Conservation (phyloP, 331 rosid species). For the Quercus lobata region DNA sequence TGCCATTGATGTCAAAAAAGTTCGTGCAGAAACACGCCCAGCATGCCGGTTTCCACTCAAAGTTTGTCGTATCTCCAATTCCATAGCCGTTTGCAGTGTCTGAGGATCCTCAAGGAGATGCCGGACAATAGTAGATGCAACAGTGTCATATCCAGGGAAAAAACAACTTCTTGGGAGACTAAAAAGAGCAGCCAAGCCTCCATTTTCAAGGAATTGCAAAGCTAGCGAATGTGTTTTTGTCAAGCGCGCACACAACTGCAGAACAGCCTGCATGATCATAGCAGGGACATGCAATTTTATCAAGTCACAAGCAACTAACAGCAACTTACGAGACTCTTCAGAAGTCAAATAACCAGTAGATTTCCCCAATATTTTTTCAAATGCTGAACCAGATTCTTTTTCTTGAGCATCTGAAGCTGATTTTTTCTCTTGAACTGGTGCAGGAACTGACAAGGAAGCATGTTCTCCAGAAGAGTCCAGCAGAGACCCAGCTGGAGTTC, state of each 20-base stretch:
- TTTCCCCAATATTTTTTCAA: constrained; percentile 81
- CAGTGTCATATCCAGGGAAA: constrained; percentile 95
- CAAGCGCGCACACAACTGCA: constrained; percentile 90
- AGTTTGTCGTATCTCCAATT: constrained; percentile 84
- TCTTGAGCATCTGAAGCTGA: constrained; percentile 34
- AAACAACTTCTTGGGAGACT: constrained; percentile 79
- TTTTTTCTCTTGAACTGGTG: constrained; percentile 39
- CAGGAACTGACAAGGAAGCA: constrained; percentile 43
- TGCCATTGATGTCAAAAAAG: constrained; percentile 86
- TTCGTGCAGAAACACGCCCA: constrained; percentile 73
- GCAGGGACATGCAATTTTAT: constrained; percentile 90
- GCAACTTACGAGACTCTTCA: constrained; percentile 73
- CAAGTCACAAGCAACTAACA: constrained; percentile 81
- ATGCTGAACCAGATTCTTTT: constrained; percentile 40
- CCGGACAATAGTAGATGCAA: constrained; percentile 92
- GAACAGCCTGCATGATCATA: constrained; percentile 95
- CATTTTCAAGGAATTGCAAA: constrained; percentile 88
- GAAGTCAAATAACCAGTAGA: constrained; percentile 76
- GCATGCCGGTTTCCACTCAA: constrained; percentile 80
- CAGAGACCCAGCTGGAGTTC: constrained; percentile 43
- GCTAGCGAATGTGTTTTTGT: constrained; percentile 86
- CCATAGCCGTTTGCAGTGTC: constrained; percentile 96
- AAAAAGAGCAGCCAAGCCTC: constrained; percentile 80
- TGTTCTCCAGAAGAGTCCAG: constrained; percentile 57
- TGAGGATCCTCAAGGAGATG: constrained; percentile 99